These are phyloP conservation scores for Oryza brachyantha DNA, from an alignment of 176 grass and related monocot species.

Conservation along the genomic window DNA sequence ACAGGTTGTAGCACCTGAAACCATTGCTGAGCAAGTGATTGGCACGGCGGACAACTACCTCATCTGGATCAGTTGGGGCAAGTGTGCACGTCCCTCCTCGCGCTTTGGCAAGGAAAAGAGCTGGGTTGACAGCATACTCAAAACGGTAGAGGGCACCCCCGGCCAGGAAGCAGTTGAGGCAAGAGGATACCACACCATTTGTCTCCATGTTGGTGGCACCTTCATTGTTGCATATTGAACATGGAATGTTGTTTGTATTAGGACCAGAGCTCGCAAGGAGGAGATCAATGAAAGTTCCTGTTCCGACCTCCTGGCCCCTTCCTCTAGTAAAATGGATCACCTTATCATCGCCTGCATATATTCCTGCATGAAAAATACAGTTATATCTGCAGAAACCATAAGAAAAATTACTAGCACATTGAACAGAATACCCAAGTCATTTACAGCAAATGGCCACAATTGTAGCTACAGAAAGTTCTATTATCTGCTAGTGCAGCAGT, in stretches of 20 bases:
- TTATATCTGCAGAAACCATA: background rate
- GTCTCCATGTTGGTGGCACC: background rate
- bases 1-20: constrained; percentile 68
- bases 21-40: constrained; percentile 57
- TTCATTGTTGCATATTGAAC: constrained; percentile 36
- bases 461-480: background rate
- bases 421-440: background rate
- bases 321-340: constrained; percentile 83
- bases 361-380: constrained; percentile 35
- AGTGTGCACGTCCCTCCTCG: constrained; percentile 76
- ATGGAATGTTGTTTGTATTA: constrained; percentile 25
- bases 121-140: constrained; percentile 55
- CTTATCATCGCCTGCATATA: constrained; percentile 67
- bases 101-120: constrained; percentile 57
- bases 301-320: constrained; percentile 65
- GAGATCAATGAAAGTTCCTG: constrained; percentile 61
- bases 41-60: constrained; percentile 46
- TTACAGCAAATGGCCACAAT: background rate
- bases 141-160: constrained; percentile 67
- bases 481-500: background rate
- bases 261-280: constrained; percentile 56
- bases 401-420: background rate
- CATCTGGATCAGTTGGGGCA: constrained; percentile 36
- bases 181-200: constrained; percentile 53
- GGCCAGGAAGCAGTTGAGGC: constrained; percentile 64